Evolutionary conservation across 2,329 filamentous ascomycete genomes (phyloP).

Genomic region (Juglanconis juglandina): DNA sequence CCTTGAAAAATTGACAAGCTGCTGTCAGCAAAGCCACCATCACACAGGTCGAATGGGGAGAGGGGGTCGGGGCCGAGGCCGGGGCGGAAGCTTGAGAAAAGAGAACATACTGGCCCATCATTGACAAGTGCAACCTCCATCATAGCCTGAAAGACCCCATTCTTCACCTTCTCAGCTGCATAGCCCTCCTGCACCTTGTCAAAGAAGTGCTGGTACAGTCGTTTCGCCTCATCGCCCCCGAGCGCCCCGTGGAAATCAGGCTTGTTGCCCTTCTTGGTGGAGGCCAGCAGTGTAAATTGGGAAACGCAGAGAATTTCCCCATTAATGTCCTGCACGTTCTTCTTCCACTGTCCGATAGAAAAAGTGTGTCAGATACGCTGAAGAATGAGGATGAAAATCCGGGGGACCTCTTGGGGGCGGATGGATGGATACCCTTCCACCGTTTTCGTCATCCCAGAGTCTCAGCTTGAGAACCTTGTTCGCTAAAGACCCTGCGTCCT

Average conservation of each 20-base stretch:
- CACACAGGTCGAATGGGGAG: background rate
- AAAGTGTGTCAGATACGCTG: slow-evolving; percentile 10
- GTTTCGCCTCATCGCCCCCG: slow-evolving; percentile 71
- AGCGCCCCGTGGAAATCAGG: slow-evolving; percentile 92
- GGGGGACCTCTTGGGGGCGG: background rate
- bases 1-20: slow-evolving; percentile 33
- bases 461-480: slow-evolving; percentile 85
- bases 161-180: slow-evolving; percentile 71
- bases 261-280: slow-evolving; percentile 93
- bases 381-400: background rate
- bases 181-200: slow-evolving; percentile 72
- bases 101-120: slow-evolving; percentile 61
- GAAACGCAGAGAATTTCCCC: slow-evolving; percentile 97
- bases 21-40: slow-evolving; percentile 7
- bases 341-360: slow-evolving; percentile 69
- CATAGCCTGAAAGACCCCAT: slow-evolving; percentile 98
- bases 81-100: background rate
- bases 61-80: no score
- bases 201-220: slow-evolving; percentile 81
- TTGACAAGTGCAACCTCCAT: slow-evolving; percentile 96
- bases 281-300: slow-evolving; percentile 90
- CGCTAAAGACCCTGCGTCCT: slow-evolving; percentile 80
- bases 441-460: slow-evolving; percentile 81
- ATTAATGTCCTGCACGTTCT: slow-evolving; percentile 78
- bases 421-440: slow-evolving; percentile 53